Evolutionary conservation across 1,139 yeast genomes (phyloP), one percentile per base, ranked within the genome.

Genomic region (Suhomyces bribrorum): DNA sequence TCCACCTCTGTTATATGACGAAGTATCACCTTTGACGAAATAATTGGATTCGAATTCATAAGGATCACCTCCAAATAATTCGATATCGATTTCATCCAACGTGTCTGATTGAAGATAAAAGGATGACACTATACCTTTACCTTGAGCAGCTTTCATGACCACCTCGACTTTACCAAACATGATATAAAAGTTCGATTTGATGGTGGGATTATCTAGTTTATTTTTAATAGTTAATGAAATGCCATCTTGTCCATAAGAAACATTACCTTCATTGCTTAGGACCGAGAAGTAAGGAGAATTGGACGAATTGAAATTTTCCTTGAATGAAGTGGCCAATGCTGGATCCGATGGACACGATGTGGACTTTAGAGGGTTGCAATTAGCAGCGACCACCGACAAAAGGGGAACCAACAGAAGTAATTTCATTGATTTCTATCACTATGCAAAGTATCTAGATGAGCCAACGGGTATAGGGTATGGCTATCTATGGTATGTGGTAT

Each of bases 111-210:
- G 95, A 44, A 88, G 69, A 49, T 82, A 87, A 53, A 87, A 81
- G 2, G 90, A 81, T 0, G 96, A 85, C 15, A 88, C 78, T 28
- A 88, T 73, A 44, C 96, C 96, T 31, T 61, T 61, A 17, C 96
- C 96, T 14, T 74, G 64, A 3, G 92, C 89, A 13, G 92, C 85
- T 56, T 82, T 76, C 44, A 86, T 58, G 2, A 70, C 73, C 7
- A 82, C 89, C 57, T 86, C 94, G 14, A 87, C 79, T 49, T 79
- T 79, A 38, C 96, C 96, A 62, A 82, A 88, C 90, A 88, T 85
- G 47, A 88, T 77, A 61, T 86, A 86, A 56, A 86, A 87, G 46
- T 83, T 76, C 9, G 95, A 86, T 49, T 73, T 73, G 38, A 88
- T 61, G 3, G 90, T 75, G 13, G 96, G 96, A 54, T 85, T 83